Evolutionary conservation across 2,329 filamentous ascomycete genomes (phyloP).

Genomic region (Chaetomium strumarium): DNA sequence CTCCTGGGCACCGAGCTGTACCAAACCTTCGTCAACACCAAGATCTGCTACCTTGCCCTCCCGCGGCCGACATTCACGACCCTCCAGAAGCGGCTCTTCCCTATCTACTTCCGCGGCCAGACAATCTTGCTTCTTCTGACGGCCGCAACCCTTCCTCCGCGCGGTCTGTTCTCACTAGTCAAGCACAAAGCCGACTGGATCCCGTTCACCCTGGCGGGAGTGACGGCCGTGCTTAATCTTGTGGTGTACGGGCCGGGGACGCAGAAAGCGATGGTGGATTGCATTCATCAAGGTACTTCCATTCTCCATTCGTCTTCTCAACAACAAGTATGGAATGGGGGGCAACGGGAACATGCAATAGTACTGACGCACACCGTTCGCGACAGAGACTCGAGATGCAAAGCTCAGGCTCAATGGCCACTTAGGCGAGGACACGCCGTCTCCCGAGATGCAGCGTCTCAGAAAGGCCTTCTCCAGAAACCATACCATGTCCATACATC

Average conservation of each 20-base stretch:
- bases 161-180: slow-evolving; percentile 28
- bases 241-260: slow-evolving; percentile 35
- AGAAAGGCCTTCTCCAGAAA: slow-evolving; percentile 31
- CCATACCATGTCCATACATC: slow-evolving; percentile 39
- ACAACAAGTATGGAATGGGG: no score
- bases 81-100: slow-evolving; percentile 38
- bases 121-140: slow-evolving; percentile 31
- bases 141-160: slow-evolving; percentile 31
- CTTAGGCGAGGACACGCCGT: background rate
- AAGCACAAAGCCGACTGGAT: slow-evolving; percentile 30
- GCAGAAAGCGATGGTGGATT: slow-evolving; percentile 28
- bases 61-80: slow-evolving; percentile 29
- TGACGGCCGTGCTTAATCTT: slow-evolving; percentile 31
- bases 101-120: slow-evolving; percentile 36
- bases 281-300: slow-evolving; percentile 28
- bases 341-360: background rate
- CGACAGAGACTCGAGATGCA: background rate
- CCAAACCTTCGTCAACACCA: slow-evolving; percentile 25
- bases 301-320: no score
- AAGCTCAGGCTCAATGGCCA: background rate
- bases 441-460: slow-evolving; percentile 24
- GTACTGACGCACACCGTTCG: no score
- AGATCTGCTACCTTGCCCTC: slow-evolving; percentile 31
- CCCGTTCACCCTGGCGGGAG: slow-evolving; percentile 30
- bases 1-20: slow-evolving; percentile 29